Conservation (phyloP, 2,329 filamentous ascomycete species). For the Colletotrichum theobromicola region DNA sequence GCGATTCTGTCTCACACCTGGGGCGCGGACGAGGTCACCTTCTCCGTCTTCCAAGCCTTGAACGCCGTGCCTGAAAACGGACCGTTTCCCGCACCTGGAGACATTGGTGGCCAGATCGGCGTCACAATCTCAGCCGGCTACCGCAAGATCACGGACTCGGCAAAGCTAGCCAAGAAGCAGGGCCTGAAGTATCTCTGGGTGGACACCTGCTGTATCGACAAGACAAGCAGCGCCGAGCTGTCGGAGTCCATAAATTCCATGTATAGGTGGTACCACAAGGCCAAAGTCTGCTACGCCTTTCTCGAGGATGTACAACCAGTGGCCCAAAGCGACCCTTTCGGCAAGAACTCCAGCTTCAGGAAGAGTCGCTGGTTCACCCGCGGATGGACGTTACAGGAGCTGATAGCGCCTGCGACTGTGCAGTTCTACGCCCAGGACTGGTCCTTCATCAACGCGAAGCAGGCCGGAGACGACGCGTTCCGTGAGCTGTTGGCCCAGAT, state of each 20-base stretch:
- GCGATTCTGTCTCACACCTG: slow-evolving; percentile 43
- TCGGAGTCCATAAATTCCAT: slow-evolving; percentile 27
- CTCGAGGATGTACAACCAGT: slow-evolving; percentile 36
- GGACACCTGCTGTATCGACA: slow-evolving; percentile 25
- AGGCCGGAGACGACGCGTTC: background rate
- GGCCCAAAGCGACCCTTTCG: slow-evolving; percentile 69
- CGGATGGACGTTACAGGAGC: slow-evolving; percentile 3
- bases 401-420: background rate
- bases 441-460: background rate
- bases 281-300: slow-evolving; percentile 26
- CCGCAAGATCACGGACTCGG: background rate
- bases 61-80: background rate
- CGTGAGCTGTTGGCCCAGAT: background rate
- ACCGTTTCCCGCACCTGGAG: background rate
- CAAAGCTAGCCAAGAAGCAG: slow-evolving; percentile 15
- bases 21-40: slow-evolving; percentile 33
- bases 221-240: slow-evolving; percentile 8
- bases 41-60: slow-evolving; percentile 24
- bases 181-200: slow-evolving; percentile 26
- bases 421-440: background rate
- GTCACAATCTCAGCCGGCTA: background rate
- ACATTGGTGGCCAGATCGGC: background rate
- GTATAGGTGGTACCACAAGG: slow-evolving; percentile 24
- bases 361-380: slow-evolving; percentile 1
- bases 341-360: slow-evolving; percentile 44